Conservation (phyloP, 1,284 basidiomycete genomes). For the Sutorius eximius region DNA sequence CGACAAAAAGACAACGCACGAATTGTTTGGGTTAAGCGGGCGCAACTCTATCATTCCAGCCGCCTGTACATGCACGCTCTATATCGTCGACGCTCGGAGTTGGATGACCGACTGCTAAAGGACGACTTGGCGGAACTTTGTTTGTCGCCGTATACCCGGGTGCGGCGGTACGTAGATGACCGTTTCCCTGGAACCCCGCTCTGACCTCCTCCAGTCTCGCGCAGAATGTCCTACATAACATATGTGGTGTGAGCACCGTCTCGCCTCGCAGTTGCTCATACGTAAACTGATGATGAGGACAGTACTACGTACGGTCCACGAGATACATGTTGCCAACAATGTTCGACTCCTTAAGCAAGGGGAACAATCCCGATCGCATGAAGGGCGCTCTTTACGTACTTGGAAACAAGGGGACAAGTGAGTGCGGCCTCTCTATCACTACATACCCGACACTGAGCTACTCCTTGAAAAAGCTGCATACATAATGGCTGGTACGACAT, state of each 20-base stretch:
- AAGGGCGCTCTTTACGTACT: conserved; percentile 93
- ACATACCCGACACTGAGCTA: conserved; percentile 5
- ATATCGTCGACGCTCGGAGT: conserved; percentile 76
- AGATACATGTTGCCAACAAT: conserved; percentile 63
- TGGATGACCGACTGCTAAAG: conserved; percentile 77
- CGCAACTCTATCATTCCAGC: conserved; percentile 72
- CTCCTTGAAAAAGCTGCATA: conserved; percentile 49
- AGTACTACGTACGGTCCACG: conserved; percentile 85
- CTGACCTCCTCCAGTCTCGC: conserved; percentile 54
- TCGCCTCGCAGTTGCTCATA: conserved; percentile 1
- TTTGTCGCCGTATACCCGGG: conserved; percentile 80
- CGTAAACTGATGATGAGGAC: conserved; percentile 8
- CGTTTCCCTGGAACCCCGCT: neutral
- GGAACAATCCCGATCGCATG: conserved; percentile 89
- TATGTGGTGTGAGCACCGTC: conserved; percentile 54
- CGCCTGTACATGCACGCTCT: conserved; percentile 77
- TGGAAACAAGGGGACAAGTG: conserved; percentile 73
- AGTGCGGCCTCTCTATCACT: conserved; percentile 10
- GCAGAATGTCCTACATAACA: conserved; percentile 69
- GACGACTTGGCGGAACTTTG: conserved; percentile 81
- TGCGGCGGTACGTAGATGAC: conserved; percentile 56
- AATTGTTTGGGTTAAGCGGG: conserved; percentile 76
- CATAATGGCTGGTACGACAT: conserved; percentile 55
- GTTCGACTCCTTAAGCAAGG: conserved; percentile 72
- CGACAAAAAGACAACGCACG: conserved; percentile 77